Evolutionary conservation across 2,329 filamentous ascomycete species (phyloP).

Genomic region (Onygenales sp.): DNA sequence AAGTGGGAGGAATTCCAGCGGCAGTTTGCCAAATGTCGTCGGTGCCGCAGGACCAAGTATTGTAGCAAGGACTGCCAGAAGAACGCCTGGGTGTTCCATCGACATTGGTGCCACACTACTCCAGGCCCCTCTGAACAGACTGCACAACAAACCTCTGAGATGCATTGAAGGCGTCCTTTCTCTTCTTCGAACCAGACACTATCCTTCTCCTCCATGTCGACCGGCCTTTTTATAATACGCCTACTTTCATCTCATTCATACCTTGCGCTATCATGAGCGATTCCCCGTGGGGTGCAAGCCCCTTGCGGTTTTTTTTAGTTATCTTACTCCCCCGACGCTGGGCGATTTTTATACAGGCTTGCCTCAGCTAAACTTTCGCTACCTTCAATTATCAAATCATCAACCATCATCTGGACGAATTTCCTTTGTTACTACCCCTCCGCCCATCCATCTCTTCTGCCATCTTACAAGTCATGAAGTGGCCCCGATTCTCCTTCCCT

Average conservation of each 20-base stretch:
- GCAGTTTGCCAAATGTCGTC: conserved; percentile 95
- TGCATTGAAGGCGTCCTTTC: not conserved
- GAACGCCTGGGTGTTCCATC: conserved; percentile 95
- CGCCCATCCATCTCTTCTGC: no score
- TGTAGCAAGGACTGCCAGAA: conserved; percentile 99
- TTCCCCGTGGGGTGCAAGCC: no score
- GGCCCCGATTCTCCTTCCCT: no score
- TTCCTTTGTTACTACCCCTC: no score
- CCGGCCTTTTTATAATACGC: not conserved
- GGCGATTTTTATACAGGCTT: no score
- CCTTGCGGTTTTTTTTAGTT: no score
- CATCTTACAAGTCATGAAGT: no score
- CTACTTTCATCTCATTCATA: not conserved
- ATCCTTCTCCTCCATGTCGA: not conserved
- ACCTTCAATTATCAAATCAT: no score
- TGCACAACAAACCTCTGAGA: not conserved
- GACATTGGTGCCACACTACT: conserved; percentile 73
- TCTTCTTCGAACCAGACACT: not conserved
- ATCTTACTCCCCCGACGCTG: no score
- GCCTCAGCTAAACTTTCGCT: not conserved
- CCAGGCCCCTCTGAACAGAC: conserved; percentile 4
- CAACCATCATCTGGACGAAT: no score
- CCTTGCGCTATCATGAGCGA: not conserved
- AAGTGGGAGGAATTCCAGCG: conserved; percentile 97
- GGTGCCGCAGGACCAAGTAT: conserved; percentile 94